phyloP scores from a whole-genome alignment of 2,329 filamentous ascomycete species.

The Corynespora cassiicola region DNA sequence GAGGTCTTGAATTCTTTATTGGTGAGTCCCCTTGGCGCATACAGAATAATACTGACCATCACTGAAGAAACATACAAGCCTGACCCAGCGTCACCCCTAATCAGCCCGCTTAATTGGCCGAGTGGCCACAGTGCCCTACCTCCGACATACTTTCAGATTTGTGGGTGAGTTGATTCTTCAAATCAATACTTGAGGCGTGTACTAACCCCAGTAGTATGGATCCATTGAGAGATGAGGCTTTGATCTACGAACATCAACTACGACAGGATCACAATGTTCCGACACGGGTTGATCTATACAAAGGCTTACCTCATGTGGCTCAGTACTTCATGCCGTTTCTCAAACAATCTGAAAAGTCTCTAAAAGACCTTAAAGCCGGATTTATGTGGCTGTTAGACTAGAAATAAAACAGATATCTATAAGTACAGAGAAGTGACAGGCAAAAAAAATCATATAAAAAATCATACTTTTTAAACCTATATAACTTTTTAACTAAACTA shows the following conservation, averaged over 20 bases:
- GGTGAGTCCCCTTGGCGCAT: not conserved
- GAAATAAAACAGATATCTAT: too few species aligned
- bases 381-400: too few species aligned
- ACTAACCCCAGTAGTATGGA: conserved; percentile 38
- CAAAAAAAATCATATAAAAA: too few species aligned
- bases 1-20: conserved; percentile 7
- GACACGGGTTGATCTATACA: conserved; percentile 46
- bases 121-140: conserved; percentile 47
- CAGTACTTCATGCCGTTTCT: too few species aligned
- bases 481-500: too few species aligned
- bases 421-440: too few species aligned
- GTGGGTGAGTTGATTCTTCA: too few species aligned
- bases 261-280: conserved; percentile 28
- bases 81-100: conserved; percentile 12
- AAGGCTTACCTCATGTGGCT: conserved; percentile 27
- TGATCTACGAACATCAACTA: conserved; percentile 50
- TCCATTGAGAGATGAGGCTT: conserved; percentile 52
- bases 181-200: too few species aligned
- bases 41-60: conserved; percentile 20
- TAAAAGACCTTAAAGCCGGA: too few species aligned
- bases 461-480: too few species aligned
- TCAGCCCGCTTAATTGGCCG: conserved; percentile 26
- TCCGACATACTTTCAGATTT: conserved; percentile 51
- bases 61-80: conserved; percentile 17
- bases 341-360: too few species aligned